A percentile compares a stretch with the other conserved stretches of the same genome.
Evolutionary conservation across 306 rosid genomes (phyloP).

Genomic region (Citrullus amarus): DNA sequence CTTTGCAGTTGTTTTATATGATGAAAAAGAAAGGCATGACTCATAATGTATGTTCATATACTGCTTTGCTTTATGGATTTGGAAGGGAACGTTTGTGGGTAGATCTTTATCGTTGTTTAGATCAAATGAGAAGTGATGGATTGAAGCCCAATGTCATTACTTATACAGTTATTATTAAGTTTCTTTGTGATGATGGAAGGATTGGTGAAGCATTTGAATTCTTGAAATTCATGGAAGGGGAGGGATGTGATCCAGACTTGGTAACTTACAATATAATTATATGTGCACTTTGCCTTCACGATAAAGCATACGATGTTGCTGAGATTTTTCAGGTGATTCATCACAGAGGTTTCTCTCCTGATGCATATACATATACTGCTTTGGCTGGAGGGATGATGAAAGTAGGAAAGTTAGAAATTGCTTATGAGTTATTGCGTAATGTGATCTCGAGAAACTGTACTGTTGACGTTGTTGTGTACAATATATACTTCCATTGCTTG

Average conservation of each 20-base stretch:
- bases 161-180: constrained; percentile 32
- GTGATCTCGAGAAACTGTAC: constrained; percentile 16
- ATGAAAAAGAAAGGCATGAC: constrained; percentile 30
- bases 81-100: constrained; percentile 26
- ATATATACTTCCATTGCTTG: constrained; percentile 28
- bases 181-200: constrained; percentile 28
- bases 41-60: constrained; percentile 27
- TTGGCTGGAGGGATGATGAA: constrained; percentile 31
- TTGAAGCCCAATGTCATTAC: constrained; percentile 28
- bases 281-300: constrained; percentile 33
- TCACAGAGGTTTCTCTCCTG: constrained; percentile 26
- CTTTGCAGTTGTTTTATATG: constrained; percentile 25
- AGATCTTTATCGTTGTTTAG: constrained; percentile 19
- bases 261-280: constrained; percentile 31
- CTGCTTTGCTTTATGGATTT: constrained; percentile 35
- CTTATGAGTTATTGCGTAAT: constrained; percentile 15
- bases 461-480: constrained; percentile 29
- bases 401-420: constrained; percentile 15
- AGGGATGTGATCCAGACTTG: constrained; percentile 35
- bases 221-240: constrained; percentile 23
- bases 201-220: constrained; percentile 22
- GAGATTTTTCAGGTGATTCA: constrained; percentile 17
- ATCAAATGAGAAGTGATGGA: constrained; percentile 29
- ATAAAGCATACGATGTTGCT: constrained; percentile 16
- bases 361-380: constrained; percentile 32